Base-by-base conservation (phyloP, 2,329 filamentous ascomycete species). In the Curvularia sp. region DNA sequence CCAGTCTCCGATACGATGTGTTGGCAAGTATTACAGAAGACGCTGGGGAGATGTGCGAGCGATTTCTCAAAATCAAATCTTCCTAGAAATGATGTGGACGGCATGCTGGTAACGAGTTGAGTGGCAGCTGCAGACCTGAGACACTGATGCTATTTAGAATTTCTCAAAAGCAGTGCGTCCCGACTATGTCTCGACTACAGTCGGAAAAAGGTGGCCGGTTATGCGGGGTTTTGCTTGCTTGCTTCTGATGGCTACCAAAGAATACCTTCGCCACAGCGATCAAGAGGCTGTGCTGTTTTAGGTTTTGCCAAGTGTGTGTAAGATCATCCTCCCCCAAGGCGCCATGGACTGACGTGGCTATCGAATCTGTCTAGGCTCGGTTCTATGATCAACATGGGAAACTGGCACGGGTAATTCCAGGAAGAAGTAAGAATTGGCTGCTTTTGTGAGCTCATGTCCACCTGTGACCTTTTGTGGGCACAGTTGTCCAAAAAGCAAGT, bases 41-140 rank as follows among this genome's bases (percentile, higher is more conserved):
- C 28, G 28, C 47, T 35, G 6, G 50, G 35, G 24, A 49, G 47
- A 18, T 58, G 39, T 20, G 22, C 39, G 10, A 30, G 33, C 5
- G 53, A 22, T n/a, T 24, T 55, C 15, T 49, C 33, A 41, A 55
- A 39, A n/a, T 42, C 46, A 18, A 55, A 55, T 26, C 38, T 39
- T 20, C 38, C 38, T 20, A 55, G 43, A 22, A 55, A 49, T 26
- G 53, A 49, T 26, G 47, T 55, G 26, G 26, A 26, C 20, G 30
- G 46, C 53, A 55, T 55, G 26, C 20, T 55, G 20, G 38, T 26
- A 43, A 12, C 18, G 18, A 38, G n/a, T 26, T 42, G 31, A 30
- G 28, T 43, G 13, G 22, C 18, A 30, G 13, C 31, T 15, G 20
- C 24, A 28, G 30, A 38, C 41, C 20, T 18, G 30, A 53, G 50